Evolutionary conservation across 108 stramenopile genomes (phyloP), one percentile per base, ranked within the genome.

Genomic region (Nannochloropsis granulata): DNA sequence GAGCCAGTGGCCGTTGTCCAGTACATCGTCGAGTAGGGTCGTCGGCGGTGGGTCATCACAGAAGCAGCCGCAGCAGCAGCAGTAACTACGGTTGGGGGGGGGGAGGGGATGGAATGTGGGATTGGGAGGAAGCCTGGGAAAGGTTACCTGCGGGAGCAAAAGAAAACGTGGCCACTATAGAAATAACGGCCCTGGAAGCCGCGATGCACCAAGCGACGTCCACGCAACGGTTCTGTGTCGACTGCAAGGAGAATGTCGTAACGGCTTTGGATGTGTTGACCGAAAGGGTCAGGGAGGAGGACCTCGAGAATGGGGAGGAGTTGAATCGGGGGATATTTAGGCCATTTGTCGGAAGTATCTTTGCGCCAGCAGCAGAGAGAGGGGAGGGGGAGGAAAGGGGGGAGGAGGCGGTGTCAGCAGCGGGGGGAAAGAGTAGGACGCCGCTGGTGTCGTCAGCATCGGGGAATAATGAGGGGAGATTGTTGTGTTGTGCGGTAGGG

Each of bases 241-340:
- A 84, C 81, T 83, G 83, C 80, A 87, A 84, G 45, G 79, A 83
- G 16, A 87, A 87, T 80, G 86, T 87, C n/a, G 86, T 84, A 8
- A 83, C 79, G 83, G 83, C 86, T 3, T 44, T 80, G 44, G 83
- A 87, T 46, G 84, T 87, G 21, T 83, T 87, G 19, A 87, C 83
- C 80, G 86, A 83, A 19, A 43, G 83, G 42, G 24, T 80, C 24
- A 44, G 80, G 25, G 82, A 80, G 0, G 86, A 80, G 42, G 83
- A 79, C 24, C 43, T 46, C 0, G 83, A 87, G 12, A 80, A 87
- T 44, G 86, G 78, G 13, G 83, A 84, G 24, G 86, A 87, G 83
- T 83, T 81, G 79, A 80, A 84, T 80, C 44, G 71, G 86, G 86
- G 79, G 25, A 81, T 88, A 21, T 88, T 82, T 45, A 45, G 87